A percentile compares a stretch with the other conserved stretches of the same genome.
phyloP scores from a whole-genome alignment of 148 eudicot species.

The Vaccinium myrtillus region DNA sequence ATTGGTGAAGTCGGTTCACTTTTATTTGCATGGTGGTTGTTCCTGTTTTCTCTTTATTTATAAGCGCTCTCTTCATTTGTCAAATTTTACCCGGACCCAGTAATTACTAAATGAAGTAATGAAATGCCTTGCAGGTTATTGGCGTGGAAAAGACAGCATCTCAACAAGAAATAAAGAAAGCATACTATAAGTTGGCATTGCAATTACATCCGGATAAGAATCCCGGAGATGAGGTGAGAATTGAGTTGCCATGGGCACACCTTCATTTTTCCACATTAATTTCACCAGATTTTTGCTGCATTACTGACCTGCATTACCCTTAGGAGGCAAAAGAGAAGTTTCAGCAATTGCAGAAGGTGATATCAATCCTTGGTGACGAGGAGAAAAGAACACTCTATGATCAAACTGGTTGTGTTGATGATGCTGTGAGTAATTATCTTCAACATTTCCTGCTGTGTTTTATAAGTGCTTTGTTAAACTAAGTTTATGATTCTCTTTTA shows the following conservation, averaged over 20 bases:
- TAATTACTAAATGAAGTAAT: neutral
- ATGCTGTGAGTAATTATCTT: conserved; percentile 61
- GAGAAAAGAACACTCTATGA: conserved; percentile 93
- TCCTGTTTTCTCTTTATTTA: neutral
- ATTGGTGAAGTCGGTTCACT: neutral
- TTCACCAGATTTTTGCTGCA: neutral
- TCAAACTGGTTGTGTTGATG: conserved; percentile 93
- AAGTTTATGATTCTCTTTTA: too few relatives aligned
- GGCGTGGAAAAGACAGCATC: conserved; percentile 79
- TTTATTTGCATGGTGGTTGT: neutral
- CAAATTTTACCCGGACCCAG: neutral
- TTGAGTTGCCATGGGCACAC: neutral
- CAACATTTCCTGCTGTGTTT: neutral
- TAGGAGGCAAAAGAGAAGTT: conserved; percentile 94
- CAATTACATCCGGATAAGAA: conserved; percentile 96
- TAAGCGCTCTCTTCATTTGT: neutral
- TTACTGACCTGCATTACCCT: conserved; percentile 2
- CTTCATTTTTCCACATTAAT: neutral
- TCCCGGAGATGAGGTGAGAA: conserved; percentile 80
- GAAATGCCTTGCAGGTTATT: conserved; percentile 52
- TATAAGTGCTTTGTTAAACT: too few relatives aligned
- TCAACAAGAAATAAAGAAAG: conserved; percentile 85
- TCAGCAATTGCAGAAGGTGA: conserved; percentile 94
- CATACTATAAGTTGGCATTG: conserved; percentile 87
- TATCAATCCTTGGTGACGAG: conserved; percentile 91